Evolutionary conservation across 164 flowering plant genomes (phyloP), one percentile per base, ranked within the genome.

Genomic region (Piper betle): DNA sequence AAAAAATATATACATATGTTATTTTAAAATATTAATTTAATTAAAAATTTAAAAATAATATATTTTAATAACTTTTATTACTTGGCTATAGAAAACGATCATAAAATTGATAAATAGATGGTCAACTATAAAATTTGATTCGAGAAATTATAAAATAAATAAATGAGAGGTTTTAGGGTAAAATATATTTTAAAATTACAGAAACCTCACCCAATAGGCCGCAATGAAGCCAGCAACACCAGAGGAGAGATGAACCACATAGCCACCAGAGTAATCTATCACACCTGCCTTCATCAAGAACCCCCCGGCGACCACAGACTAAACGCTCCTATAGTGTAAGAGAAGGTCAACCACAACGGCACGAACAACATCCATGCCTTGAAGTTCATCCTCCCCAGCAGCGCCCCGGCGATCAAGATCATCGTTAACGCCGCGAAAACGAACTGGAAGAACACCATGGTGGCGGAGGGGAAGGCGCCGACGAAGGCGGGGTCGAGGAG

Each of bases 351-450:
- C 87, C 85, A 84, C 7, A 79, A 68, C 0, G 90, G 87, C 60
- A 84, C 90, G 59, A 84, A 84, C 40, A 78, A 10, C 87, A 84
- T 84, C 87, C 90, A 84, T 4, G 90, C 89, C 37, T 67, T 66
- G 52, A 82, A 82, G 57, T 80, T 84, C 90, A 84, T 84, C 67
- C 90, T 73, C 61, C 85, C 85, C 10, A 84, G 68, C 54, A 84
- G 62, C 0, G 86, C 83, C 1, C 85, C 86, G 0, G 80, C 90
- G 2, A 82, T 72, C 62, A 84, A 43, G 59, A 82, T 77, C 76
- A 78, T 25, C 5, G 86, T 82, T 5, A 84, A 82, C 1, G 80
- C 86, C 2, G 89, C 89, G 52, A 82, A 84, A 12, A 78, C 83
- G 60, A 78, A 80, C 72, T 84, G 86, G 54, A 84, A 84, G 55